phyloP scores from a whole-genome alignment of 1,284 basidiomycete species.

The Puccinia hordei region DNA sequence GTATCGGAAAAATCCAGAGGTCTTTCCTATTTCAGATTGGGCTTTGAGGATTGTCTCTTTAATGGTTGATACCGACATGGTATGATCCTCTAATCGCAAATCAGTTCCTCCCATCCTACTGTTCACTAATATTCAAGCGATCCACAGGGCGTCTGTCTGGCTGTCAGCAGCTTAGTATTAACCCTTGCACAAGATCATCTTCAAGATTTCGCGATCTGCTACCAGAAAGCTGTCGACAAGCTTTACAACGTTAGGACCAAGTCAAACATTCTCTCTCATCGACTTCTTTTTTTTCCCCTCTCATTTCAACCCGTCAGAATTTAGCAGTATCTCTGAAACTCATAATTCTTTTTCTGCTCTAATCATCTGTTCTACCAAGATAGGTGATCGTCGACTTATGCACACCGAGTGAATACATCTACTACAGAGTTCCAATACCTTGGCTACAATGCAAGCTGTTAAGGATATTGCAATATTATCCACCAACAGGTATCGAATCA shows the following conservation, averaged over 20 bases:
- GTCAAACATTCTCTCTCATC: constrained; percentile 24
- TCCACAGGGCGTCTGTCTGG: constrained; percentile 79
- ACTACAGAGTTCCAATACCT: constrained; percentile 95
- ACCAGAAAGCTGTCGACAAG: constrained; percentile 89
- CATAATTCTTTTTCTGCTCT: neutral
- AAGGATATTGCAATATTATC: constrained; percentile 90
- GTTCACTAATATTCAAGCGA: constrained; percentile 2
- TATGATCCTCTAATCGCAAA: constrained; percentile 56
- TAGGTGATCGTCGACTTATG: constrained; percentile 89
- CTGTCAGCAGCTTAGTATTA: constrained; percentile 90
- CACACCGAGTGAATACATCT: constrained; percentile 83
- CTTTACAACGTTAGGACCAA: constrained; percentile 71
- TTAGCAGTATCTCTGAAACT: neutral
- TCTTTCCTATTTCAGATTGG: constrained; percentile 92
- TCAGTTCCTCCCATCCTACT: constrained; percentile 19
- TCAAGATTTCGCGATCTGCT: constrained; percentile 84
- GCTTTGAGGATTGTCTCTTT: constrained; percentile 88
- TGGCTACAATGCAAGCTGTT: constrained; percentile 98
- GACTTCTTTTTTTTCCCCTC: neutral
- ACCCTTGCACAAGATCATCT: constrained; percentile 90
- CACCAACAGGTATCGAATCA: constrained; percentile 73
- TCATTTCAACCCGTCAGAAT: neutral
- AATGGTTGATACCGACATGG: constrained; percentile 89
- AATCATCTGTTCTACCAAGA: constrained; percentile 6
- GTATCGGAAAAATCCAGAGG: constrained; percentile 93